Base-by-base conservation (phyloP, 805 yeast genomes). In the Metschnikowia santaceciliae region DNA sequence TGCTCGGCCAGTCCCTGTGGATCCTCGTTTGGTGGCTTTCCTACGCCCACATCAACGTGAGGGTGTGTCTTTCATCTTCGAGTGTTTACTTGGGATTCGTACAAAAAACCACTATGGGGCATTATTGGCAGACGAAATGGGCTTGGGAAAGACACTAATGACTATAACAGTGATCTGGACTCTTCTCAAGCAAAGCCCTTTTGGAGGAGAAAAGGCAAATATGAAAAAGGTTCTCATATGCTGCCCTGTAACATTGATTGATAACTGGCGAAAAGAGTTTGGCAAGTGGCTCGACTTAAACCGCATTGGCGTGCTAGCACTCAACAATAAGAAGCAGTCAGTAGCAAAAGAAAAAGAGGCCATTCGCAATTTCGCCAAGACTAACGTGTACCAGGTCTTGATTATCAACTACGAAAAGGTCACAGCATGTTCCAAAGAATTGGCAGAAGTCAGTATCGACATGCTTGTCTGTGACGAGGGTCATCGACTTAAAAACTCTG, bases 41-140 rank as follows among this genome's bases (percentile, higher is more conserved):
- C 69, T 94, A n/a, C 74, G 98, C 26, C 85, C 87, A 0, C 98
- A 94, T 68, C 99, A 94, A 65, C 67, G 79, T 13, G 91, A 86
- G 56, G 99, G 97, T 2, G 88, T 92, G 0, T 65, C 69, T 48
- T 94, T 94, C 61, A 69, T 94, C 58, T 89, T 89, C 63, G 86
- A 87, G 50, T 88, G 96, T 58, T 78, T 91, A 1, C 80, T 86
- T 84, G 96, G 96, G 0, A 68, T 78, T 47, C 70, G 78, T 23
- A 77, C 75, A 3, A 68, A 68, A 19, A 70, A 72, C 2, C 79
- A 80, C 0, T 58, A 68, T 40, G 98, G 99, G 0, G 91, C 92
- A 2, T 69, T 94, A 4, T 67, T 94, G 40, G 99, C 99, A 0
- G 99, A 94, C 67, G 98, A 92, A 60, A 94, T 94, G 99, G 99